These are phyloP conservation scores for Aurantiochytrium sp. DNA, from an alignment of 108 stramenopile species.

Conservation along the genomic window DNA sequence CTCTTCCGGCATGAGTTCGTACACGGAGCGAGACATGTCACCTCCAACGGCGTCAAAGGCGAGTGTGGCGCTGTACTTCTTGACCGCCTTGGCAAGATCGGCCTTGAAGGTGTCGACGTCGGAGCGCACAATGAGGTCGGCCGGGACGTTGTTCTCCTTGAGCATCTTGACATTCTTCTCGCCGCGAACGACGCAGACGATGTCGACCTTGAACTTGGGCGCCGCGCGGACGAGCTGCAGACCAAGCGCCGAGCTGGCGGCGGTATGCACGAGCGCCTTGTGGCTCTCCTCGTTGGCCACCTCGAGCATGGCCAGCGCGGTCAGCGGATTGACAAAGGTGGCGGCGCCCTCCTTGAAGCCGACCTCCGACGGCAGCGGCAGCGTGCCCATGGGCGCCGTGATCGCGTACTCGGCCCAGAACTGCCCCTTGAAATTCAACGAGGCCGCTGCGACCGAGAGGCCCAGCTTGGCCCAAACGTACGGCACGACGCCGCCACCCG, in stretches of 20 bases:
- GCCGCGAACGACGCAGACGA: constrained; percentile 61
- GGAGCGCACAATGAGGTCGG: constrained; percentile 47
- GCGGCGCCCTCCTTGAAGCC: constrained; percentile 55
- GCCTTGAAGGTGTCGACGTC: constrained; percentile 46
- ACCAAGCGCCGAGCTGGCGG: constrained; percentile 58
- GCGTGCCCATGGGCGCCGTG: constrained; percentile 32
- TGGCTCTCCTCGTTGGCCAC: constrained; percentile 37
- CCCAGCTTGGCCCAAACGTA: constrained; percentile 27
- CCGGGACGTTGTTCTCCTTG: constrained; percentile 48
- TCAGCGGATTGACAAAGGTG: constrained; percentile 63
- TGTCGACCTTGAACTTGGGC: constrained; percentile 31
- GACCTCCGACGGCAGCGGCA: constrained; percentile 54
- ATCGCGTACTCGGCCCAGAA: constrained; percentile 56
- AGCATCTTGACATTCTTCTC: constrained; percentile 55
- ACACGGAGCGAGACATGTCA: constrained; percentile 47
- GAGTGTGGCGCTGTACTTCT: constrained; percentile 50
- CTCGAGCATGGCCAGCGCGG: constrained; percentile 59
- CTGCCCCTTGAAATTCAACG: constrained; percentile 25
- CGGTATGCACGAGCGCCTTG: constrained; percentile 59
- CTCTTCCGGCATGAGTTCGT: constrained; percentile 47
- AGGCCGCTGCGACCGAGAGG: constrained; percentile 49
- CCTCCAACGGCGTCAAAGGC: constrained; percentile 65
- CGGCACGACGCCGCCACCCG: constrained; percentile 47
- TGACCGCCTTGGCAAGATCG: constrained; percentile 47
- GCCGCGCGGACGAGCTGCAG: constrained; percentile 57